phyloP scores from a whole-genome alignment of 345 rosid genomes.

The Turritis glabra region DNA sequence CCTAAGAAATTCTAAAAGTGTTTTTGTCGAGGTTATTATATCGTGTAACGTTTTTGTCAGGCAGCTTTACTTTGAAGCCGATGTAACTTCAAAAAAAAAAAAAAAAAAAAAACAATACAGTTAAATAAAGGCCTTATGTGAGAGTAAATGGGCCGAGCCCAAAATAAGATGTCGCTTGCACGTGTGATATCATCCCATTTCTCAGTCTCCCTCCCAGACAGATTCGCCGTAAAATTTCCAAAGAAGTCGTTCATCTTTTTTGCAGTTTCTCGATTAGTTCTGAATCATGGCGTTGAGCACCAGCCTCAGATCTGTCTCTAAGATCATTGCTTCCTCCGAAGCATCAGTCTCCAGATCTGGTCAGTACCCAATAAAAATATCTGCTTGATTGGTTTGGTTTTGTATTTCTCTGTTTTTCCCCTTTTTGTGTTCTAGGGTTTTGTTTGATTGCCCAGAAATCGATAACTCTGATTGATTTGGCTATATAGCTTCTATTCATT shows the following conservation, averaged over 20 bases:
- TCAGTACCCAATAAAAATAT: neutral
- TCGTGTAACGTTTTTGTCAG: neutral
- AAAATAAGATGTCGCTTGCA: neutral
- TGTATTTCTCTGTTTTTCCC: neutral
- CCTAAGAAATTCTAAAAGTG: neutral
- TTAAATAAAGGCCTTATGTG: neutral
- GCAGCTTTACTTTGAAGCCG: neutral
- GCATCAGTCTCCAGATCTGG: slow-evolving; percentile 64
- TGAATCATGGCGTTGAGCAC: slow-evolving; percentile 66
- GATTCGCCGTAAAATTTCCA: slow-evolving; percentile 20
- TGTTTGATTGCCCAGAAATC: slow-evolving; percentile 9
- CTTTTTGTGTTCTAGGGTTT: slow-evolving; percentile 5
- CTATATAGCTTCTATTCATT: neutral
- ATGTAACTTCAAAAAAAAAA: too few species aligned
- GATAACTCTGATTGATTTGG: neutral
- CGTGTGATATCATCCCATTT: neutral
- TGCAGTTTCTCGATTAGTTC: slow-evolving; percentile 17
- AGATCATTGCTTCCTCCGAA: slow-evolving; percentile 58
- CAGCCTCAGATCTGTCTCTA: slow-evolving; percentile 70
- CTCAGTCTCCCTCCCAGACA: neutral
- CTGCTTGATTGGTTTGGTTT: slow-evolving; percentile 7
- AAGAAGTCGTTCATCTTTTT: neutral
- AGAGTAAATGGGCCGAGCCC: slow-evolving; percentile 26
- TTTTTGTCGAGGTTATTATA: neutral
- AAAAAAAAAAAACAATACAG: too few species aligned